phyloP scores from a whole-genome alignment of 805 yeast species.

The Saturnispora sekii region DNA sequence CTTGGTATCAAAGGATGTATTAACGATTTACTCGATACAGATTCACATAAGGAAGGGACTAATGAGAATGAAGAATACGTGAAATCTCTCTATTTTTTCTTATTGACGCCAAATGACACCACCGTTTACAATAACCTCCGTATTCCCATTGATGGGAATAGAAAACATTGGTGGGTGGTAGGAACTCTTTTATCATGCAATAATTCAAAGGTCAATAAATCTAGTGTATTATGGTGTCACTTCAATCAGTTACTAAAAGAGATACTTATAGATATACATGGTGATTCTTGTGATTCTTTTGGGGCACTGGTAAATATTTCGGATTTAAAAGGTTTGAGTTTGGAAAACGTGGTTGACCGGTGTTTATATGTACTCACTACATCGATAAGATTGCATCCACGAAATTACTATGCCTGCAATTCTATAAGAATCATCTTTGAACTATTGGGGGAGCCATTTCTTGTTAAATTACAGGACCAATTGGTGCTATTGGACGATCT shows the following conservation, averaged over 20 bases:
- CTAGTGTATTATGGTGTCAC: slow-evolving; percentile 26
- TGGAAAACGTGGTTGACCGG: too few relatives aligned
- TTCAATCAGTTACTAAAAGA: slow-evolving; percentile 9
- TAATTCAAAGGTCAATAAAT: slow-evolving; percentile 25
- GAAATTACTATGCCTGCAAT: slow-evolving; percentile 42
- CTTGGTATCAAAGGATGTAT: background rate
- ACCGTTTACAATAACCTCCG: background rate
- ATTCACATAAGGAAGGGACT: too few relatives aligned
- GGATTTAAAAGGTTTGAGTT: background rate
- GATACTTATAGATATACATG: background rate
- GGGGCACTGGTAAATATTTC: background rate
- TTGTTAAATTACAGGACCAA: background rate
- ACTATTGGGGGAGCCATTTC: background rate
- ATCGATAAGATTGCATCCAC: slow-evolving; percentile 33
- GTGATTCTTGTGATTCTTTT: background rate
- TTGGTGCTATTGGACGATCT: slow-evolving; percentile 6
- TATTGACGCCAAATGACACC: slow-evolving; percentile 2
- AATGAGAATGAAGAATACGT: too few relatives aligned
- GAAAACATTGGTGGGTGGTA: slow-evolving; percentile 6
- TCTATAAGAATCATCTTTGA: slow-evolving; percentile 21
- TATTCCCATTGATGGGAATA: background rate
- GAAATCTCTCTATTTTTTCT: too few relatives aligned
- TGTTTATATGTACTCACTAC: background rate
- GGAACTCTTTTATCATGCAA: slow-evolving; percentile 15
- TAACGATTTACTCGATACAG: background rate